These are phyloP conservation scores for Lophium mytilinum DNA, from an alignment of 495 filamentous ascomycete genomes.

Conservation along the genomic window DNA sequence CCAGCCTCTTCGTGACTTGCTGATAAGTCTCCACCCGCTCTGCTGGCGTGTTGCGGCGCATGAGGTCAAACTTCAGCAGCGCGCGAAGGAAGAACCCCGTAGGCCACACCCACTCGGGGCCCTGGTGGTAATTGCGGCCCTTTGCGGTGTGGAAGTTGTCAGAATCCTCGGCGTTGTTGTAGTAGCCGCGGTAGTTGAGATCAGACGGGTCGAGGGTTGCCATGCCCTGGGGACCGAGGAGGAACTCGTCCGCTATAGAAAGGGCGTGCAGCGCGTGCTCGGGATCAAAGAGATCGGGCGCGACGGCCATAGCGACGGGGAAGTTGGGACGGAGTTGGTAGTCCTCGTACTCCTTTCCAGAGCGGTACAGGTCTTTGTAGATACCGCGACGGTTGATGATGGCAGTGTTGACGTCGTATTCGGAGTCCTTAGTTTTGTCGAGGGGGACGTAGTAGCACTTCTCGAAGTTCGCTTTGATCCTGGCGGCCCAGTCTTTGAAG, in stretches of 20 bases:
- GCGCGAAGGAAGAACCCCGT: constrained; percentile 91
- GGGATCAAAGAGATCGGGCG: constrained; percentile 76
- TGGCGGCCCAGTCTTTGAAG: constrained; percentile 70
- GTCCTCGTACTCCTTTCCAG: constrained; percentile 91
- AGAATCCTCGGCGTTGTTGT: constrained; percentile 89
- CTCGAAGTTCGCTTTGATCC: constrained; percentile 82
- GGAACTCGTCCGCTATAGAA: constrained; percentile 62
- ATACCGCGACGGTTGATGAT: constrained; percentile 85
- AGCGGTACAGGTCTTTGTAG: constrained; percentile 93
- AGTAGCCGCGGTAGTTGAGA: constrained; percentile 86
- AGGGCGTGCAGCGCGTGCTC: constrained; percentile 70
- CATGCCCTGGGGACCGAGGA: constrained; percentile 88
- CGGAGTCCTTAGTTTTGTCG: constrained; percentile 54
- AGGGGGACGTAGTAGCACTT: constrained; percentile 78
- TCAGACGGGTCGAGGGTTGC: constrained; percentile 90
- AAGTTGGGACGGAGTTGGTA: constrained; percentile 95
- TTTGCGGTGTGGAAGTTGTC: constrained; percentile 83
- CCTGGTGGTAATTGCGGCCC: constrained; percentile 95
- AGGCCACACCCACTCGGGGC: constrained; percentile 99
- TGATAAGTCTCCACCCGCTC: constrained; percentile 80
- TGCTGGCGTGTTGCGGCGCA: constrained; percentile 55
- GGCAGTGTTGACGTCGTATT: constrained; percentile 71
- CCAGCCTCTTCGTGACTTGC: constrained; percentile 77
- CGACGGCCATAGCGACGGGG: constrained; percentile 90
- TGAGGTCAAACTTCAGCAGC: constrained; percentile 80